A percentile compares a stretch with the other conserved stretches of the same genome.
Conservation (phyloP, 164 flowering plant species). For the Echeveria elegans region DNA sequence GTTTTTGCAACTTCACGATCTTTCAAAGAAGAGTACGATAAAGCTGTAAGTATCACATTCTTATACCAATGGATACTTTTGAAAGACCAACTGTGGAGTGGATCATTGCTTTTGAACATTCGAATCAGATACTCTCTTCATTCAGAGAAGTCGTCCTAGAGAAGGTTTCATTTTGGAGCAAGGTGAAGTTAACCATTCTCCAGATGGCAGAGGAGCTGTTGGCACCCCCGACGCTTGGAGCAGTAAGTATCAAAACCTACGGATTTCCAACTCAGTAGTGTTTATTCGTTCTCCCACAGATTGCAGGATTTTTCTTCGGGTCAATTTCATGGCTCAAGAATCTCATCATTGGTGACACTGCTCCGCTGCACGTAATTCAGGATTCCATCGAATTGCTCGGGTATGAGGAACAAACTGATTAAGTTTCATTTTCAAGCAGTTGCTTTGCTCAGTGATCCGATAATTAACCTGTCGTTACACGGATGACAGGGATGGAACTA, state of each 20-base stretch:
- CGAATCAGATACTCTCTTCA: not conserved
- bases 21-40: constrained; percentile 19
- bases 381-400: constrained; percentile 69
- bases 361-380: constrained; percentile 78
- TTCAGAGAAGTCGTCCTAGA: constrained; percentile 13
- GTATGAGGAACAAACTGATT: constrained; percentile 26
- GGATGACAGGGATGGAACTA: constrained; percentile 43
- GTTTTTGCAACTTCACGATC: constrained; percentile 20
- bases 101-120: not conserved
- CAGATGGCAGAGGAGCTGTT: constrained; percentile 54
- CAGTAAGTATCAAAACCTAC: constrained; percentile 41
- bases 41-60: constrained; percentile 24
- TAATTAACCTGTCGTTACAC: constrained; percentile 11
- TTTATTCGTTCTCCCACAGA: constrained; percentile 25
- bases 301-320: constrained; percentile 70
- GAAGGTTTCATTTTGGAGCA: constrained; percentile 22
- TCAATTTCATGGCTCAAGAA: constrained; percentile 52
- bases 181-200: constrained; percentile 25
- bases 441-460: not conserved
- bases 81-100: not conserved
- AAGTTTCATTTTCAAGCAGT: not conserved
- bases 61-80: not conserved
- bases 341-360: constrained; percentile 57
- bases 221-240: constrained; percentile 85
- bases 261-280: not conserved